Conservation (phyloP, 2,329 filamentous ascomycete genomes). For the Epichloe bromicola region DNA sequence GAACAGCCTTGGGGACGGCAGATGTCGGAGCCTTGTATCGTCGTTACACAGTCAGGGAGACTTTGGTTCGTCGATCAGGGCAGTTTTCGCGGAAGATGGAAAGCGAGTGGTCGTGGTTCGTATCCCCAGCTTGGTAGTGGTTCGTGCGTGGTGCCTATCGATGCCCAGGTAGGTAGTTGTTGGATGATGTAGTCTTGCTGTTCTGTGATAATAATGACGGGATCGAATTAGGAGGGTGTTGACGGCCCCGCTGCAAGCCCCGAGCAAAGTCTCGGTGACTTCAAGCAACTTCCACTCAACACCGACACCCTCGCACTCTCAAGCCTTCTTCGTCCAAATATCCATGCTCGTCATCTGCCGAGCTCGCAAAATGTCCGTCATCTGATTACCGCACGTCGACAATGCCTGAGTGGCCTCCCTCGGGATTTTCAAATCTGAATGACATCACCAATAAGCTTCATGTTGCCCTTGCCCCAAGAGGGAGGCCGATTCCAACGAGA, state of each 20-base stretch:
- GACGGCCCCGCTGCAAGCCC: not conserved
- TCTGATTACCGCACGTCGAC: conserved; percentile 1
- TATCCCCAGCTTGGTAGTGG: not conserved
- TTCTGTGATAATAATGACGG: too few species aligned
- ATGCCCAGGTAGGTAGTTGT: not conserved
- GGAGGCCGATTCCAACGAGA: conserved; percentile 5
- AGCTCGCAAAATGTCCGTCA: not conserved
- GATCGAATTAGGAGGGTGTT: too few species aligned
- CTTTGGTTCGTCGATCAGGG: not conserved
- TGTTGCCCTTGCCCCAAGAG: conserved; percentile 5
- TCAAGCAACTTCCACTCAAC: conserved; percentile 6
- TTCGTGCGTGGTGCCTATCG: conserved; percentile 1
- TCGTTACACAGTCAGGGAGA: not conserved
- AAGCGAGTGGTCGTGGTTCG: not conserved
- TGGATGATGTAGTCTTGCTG: not conserved
- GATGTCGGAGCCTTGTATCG: not conserved
- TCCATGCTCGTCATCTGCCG: not conserved
- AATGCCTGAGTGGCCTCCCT: conserved; percentile 2
- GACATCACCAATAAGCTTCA: conserved; percentile 7
- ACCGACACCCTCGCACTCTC: not conserved
- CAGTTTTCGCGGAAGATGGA: not conserved
- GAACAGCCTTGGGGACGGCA: not conserved
- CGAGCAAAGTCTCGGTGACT: not conserved
- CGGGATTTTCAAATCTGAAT: not conserved
- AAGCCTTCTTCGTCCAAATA: not conserved